These are phyloP conservation scores for Sporothrix protearum DNA, from an alignment of 2,329 filamentous ascomycete species.

Conservation along the genomic window DNA sequence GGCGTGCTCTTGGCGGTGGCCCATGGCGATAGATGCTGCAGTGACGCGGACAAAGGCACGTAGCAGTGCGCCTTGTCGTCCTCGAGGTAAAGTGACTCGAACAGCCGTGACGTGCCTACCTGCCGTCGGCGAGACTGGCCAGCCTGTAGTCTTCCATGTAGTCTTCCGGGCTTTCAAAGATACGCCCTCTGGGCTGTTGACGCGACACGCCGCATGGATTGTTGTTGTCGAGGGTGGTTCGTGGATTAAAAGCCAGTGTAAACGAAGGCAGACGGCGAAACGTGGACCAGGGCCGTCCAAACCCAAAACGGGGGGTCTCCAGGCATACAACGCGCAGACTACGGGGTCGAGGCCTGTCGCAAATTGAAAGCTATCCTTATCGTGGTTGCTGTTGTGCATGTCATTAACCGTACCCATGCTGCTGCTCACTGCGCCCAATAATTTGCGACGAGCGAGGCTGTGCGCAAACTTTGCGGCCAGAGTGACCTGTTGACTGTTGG, in stretches of 20 bases:
- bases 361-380: background rate
- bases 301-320: background rate
- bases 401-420: background rate
- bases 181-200: background rate
- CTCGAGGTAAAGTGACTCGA: background rate
- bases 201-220: background rate
- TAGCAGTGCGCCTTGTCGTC: background rate
- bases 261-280: background rate
- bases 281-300: background rate
- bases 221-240: background rate
- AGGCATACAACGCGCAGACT: background rate
- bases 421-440: background rate
- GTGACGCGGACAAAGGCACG: background rate
- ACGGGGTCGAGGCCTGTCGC: background rate
- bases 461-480: background rate
- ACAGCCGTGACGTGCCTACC: background rate
- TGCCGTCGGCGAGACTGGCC: background rate
- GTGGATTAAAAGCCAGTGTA: no score
- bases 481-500: background rate
- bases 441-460: background rate
- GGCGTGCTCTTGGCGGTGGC: background rate
- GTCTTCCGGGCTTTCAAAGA: background rate
- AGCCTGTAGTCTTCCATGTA: background rate
- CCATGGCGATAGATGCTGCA: no score
- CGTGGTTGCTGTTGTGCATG: background rate